Evolutionary conservation across 768 basidiomycete species (phyloP).

Genomic region (Porphyrellus cyaneotinctus): DNA sequence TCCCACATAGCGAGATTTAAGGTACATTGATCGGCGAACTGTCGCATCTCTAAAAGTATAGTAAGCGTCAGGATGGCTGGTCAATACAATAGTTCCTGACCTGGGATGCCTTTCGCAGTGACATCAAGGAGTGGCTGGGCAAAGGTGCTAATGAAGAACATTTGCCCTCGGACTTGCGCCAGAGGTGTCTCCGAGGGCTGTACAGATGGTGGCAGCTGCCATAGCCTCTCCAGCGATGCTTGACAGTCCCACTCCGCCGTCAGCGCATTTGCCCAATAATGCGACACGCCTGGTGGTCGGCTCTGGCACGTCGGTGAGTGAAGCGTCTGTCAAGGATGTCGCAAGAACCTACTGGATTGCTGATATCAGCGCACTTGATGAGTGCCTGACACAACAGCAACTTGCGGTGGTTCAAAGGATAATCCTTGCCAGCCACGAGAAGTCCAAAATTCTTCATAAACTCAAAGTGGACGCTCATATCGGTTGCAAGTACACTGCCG

Average conservation of each 20-base stretch:
- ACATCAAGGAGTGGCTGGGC: slow-evolving; percentile 81
- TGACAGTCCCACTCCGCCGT: slow-evolving; percentile 90
- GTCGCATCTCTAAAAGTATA: slow-evolving; percentile 52
- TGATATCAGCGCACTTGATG: slow-evolving; percentile 97
- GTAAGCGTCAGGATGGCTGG: slow-evolving; percentile 8
- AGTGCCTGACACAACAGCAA: slow-evolving; percentile 83
- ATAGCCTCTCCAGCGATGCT: slow-evolving; percentile 76
- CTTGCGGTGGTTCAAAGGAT: slow-evolving; percentile 45
- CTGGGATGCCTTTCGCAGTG: slow-evolving; percentile 67
- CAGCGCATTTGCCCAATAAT: slow-evolving; percentile 88
- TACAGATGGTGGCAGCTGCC: slow-evolving; percentile 64
- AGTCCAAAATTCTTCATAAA: slow-evolving; percentile 71
- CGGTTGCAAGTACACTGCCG: slow-evolving; percentile 84
- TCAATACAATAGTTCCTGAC: slow-evolving; percentile 37
- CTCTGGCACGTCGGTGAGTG: slow-evolving; percentile 46
- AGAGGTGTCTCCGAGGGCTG: slow-evolving; percentile 45
- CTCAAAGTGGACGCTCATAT: slow-evolving; percentile 86
- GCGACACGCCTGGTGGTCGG: slow-evolving; percentile 87
- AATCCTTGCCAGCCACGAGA: slow-evolving; percentile 41
- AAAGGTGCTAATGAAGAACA: slow-evolving; percentile 83
- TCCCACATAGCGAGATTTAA: slow-evolving; percentile 72
- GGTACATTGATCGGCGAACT: slow-evolving; percentile 63
- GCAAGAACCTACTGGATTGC: slow-evolving; percentile 78
- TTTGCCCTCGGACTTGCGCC: slow-evolving; percentile 75
- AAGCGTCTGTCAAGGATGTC: neutral